These are phyloP conservation scores for Colletotrichum costaricense DNA, from an alignment of 2,329 filamentous ascomycete species.

Conservation along the genomic window DNA sequence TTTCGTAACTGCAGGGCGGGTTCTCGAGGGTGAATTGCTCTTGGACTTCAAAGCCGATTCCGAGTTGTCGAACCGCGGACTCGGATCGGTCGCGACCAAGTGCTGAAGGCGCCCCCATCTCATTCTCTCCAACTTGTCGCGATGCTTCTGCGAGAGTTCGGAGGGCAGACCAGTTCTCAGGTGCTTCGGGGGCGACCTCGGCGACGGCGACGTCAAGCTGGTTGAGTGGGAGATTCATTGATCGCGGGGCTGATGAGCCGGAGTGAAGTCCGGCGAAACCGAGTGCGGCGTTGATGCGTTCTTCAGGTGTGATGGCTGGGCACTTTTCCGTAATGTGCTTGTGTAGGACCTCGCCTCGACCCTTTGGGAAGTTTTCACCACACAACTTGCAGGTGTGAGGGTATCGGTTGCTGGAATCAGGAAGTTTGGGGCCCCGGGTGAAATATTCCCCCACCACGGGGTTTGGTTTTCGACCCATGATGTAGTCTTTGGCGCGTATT, in stretches of 20 bases:
- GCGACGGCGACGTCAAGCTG: conserved; percentile 28
- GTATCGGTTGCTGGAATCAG: conserved; percentile 91
- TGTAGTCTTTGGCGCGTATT: conserved; percentile 37
- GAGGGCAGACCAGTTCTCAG: conserved; percentile 80
- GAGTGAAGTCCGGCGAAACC: conserved; percentile 36
- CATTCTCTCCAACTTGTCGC: conserved; percentile 69
- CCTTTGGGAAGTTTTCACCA: conserved; percentile 90
- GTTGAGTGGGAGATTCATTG: conserved; percentile 33
- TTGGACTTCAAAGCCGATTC: conserved; percentile 61
- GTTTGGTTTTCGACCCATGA: conserved; percentile 87
- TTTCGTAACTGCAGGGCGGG: conserved; percentile 62
- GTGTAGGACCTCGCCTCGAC: conserved; percentile 84
- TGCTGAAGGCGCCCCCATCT: conserved; percentile 24
- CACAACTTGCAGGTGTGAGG: conserved; percentile 91
- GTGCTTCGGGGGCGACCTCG: conserved; percentile 38
- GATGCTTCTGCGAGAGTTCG: conserved; percentile 92
- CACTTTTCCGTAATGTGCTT: conserved; percentile 89
- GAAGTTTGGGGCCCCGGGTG: conserved; percentile 84
- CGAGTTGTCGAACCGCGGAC: conserved; percentile 34
- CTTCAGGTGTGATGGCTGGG: conserved; percentile 78
- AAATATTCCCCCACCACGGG: conserved; percentile 90
- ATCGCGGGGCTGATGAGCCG: conserved; percentile 28
- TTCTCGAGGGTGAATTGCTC: conserved; percentile 71
- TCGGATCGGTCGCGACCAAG: conserved; percentile 36
- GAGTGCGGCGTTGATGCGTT: conserved; percentile 75